Evolutionary conservation across 495 filamentous ascomycete genomes (phyloP).

Genomic region (Penicillium canescens): DNA sequence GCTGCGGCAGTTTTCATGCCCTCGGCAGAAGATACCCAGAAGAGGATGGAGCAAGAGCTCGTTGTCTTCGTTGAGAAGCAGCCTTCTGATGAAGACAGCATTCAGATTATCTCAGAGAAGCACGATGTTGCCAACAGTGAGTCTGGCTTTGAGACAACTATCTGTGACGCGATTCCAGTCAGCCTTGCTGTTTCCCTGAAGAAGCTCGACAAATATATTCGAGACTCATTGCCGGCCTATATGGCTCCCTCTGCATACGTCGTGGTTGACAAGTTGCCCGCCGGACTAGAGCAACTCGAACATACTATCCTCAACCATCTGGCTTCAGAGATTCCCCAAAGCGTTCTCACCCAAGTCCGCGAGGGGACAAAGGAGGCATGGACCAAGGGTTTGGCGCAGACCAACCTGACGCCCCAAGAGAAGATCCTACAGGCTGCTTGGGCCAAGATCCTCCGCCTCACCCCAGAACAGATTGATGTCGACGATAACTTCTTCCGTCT

Average conservation of each 20-base stretch:
- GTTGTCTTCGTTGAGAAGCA: conserved; percentile 32
- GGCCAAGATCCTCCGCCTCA: conserved; percentile 43
- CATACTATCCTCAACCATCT: conserved; percentile 26
- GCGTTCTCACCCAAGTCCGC: conserved; percentile 19
- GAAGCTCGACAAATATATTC: conserved; percentile 36
- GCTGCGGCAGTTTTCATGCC: conserved; percentile 25
- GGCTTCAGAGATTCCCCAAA: conserved; percentile 22
- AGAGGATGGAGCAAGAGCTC: conserved; percentile 17
- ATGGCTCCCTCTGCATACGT: conserved; percentile 42
- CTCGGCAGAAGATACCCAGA: conserved; percentile 3
- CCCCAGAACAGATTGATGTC: conserved; percentile 34
- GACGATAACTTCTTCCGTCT: conserved; percentile 50
- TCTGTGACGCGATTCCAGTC: conserved; percentile 20
- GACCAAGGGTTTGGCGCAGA: conserved; percentile 18
- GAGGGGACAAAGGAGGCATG: conserved; percentile 24
- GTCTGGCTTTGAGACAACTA: background rate
- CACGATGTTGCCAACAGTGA: conserved; percentile 16
- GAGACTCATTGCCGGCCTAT: conserved; percentile 38
- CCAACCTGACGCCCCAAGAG: conserved; percentile 34
- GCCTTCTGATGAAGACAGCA: conserved; percentile 15
- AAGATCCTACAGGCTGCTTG: conserved; percentile 43
- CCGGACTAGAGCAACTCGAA: conserved; percentile 20
- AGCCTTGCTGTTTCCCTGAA: conserved; percentile 28
- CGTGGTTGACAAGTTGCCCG: conserved; percentile 30
- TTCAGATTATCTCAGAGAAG: conserved; percentile 20